Conservation (phyloP, 129 eudicot genomes). For the Helianthus tuberosus region DNA sequence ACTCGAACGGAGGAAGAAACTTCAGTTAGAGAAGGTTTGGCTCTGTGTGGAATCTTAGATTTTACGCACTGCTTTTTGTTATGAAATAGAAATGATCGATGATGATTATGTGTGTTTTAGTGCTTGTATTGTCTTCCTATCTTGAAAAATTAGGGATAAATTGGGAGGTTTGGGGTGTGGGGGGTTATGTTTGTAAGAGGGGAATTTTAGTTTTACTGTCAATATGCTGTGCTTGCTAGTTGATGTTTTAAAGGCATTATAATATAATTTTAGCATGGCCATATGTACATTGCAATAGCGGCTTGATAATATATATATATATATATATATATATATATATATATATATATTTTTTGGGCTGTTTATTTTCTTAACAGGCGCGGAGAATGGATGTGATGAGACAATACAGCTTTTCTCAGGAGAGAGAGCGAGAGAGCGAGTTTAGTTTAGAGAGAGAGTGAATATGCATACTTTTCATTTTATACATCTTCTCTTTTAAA, state of each 20-base stretch:
- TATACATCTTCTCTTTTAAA: too few relatives aligned
- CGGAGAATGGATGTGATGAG: slow-evolving; percentile 23
- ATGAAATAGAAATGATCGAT: background rate
- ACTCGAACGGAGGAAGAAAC: slow-evolving; percentile 30
- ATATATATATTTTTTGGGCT: slow-evolving; percentile 6
- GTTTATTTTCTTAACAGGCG: slow-evolving; percentile 24
- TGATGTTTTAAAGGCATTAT: background rate
- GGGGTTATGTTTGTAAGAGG: slow-evolving; percentile 2
- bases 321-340: too few relatives aligned
- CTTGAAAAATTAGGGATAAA: slow-evolving; percentile 10
- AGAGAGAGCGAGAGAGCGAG: too few relatives aligned
- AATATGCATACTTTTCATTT: too few relatives aligned
- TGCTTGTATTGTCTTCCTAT: background rate
- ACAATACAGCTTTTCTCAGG: slow-evolving; percentile 21
- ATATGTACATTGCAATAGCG: slow-evolving; percentile 1
- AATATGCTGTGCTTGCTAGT: background rate
- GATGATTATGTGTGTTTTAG: background rate
- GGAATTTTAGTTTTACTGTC: background rate
- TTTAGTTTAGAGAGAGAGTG: too few relatives aligned
- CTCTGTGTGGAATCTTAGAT: background rate
- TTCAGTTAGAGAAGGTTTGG: slow-evolving; percentile 36
- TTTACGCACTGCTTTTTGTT: slow-evolving; percentile 8
- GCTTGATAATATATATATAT: slow-evolving; percentile 3
- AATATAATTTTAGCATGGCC: background rate
- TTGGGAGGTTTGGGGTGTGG: background rate